phyloP scores from a whole-genome alignment of 2,329 filamentous ascomycete species.

The Didymella keratinophila region DNA sequence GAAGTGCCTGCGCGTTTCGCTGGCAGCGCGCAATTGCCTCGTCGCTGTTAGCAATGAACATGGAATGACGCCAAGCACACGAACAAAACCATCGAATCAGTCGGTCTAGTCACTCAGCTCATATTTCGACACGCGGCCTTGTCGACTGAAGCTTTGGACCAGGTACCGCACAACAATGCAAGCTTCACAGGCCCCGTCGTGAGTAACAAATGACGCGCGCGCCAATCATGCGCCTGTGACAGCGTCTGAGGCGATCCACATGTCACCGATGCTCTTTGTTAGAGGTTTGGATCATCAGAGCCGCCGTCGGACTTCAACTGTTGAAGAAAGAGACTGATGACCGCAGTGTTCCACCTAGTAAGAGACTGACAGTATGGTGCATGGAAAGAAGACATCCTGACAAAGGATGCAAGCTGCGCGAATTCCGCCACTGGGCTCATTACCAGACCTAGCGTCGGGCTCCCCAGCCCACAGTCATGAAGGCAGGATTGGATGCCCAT shows the following conservation, averaged over 20 bases:
- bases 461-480: background rate
- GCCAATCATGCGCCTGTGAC: conserved; percentile 25
- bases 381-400: background rate
- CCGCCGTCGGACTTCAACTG: background rate
- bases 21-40: background rate
- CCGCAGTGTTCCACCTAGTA: background rate
- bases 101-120: background rate
- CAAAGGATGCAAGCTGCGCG: background rate
- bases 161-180: background rate
- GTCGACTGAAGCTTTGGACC: background rate
- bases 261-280: conserved; percentile 2
- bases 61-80: background rate
- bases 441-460: background rate
- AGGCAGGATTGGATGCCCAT: background rate
- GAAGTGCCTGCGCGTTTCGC: background rate
- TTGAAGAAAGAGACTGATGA: background rate
- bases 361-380: background rate
- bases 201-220: conserved; percentile 26
- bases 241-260: conserved; percentile 10
- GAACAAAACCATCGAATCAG: background rate
- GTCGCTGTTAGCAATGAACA: background rate
- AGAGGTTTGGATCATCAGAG: background rate
- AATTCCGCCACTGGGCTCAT: background rate
- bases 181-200: conserved; percentile 14
- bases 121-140: no score